A percentile compares a stretch with the other conserved stretches of the same genome.
Evolutionary conservation across 768 basidiomycete species (phyloP).

Genomic region (Sarcodon sp.): DNA sequence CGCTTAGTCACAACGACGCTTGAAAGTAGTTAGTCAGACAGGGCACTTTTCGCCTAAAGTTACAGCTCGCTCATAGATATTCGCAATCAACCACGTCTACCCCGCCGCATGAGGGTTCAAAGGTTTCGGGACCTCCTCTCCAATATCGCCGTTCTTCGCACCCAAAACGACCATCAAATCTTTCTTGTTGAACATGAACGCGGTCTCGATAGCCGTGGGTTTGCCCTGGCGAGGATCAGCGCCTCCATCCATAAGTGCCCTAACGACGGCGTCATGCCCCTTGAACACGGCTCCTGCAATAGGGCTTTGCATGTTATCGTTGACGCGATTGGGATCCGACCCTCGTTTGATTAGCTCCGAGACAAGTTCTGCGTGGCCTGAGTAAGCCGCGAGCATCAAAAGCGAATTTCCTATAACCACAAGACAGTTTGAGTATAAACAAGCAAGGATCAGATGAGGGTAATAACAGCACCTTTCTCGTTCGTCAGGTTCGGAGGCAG

Average conservation of each 20-base stretch:
- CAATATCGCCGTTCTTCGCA: slow-evolving; percentile 39
- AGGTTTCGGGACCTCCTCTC: slow-evolving; percentile 15
- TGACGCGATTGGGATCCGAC: slow-evolving; percentile 56
- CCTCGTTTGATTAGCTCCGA: slow-evolving; percentile 38
- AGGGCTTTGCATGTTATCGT: slow-evolving; percentile 62
- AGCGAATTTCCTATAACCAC: slow-evolving; percentile 51
- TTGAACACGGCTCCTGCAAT: slow-evolving; percentile 75
- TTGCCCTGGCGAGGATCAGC: slow-evolving; percentile 56
- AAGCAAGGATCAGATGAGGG: not conserved
- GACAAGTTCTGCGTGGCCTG: slow-evolving; percentile 45
- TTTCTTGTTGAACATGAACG: slow-evolving; percentile 51
- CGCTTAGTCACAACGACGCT: too few species aligned
- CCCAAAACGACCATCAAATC: slow-evolving; percentile 46
- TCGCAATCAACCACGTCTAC: not conserved
- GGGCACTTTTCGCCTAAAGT: too few species aligned
- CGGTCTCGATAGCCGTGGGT: slow-evolving; percentile 58
- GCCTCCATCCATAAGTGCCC: slow-evolving; percentile 29
- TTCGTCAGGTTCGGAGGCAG: slow-evolving; percentile 66
- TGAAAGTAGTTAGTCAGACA: too few species aligned
- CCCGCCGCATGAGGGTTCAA: not conserved
- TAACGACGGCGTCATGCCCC: slow-evolving; percentile 48
- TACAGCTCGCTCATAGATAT: too few species aligned
- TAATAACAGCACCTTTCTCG: slow-evolving; percentile 35
- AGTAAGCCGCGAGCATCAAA: slow-evolving; percentile 68
- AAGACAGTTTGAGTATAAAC: not conserved